phyloP scores from a whole-genome alignment of 441 rosid genomes.

The Adansonia gregorii region DNA sequence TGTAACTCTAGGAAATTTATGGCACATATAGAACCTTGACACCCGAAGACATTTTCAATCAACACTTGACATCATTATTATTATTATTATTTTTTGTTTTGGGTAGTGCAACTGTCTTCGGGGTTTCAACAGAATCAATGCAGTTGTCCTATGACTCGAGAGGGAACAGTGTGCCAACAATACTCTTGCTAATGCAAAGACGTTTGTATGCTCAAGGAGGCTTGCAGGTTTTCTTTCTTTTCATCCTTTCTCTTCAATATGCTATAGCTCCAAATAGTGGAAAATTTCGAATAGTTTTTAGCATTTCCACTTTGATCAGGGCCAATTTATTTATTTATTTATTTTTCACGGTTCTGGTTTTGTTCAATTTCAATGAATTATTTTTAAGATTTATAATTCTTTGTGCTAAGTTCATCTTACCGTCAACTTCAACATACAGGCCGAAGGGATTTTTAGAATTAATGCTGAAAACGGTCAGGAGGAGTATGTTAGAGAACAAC shows the following conservation, averaged over 20 bases:
- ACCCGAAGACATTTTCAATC: neutral
- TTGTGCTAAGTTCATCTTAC: conserved; percentile 12
- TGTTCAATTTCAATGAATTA: neutral
- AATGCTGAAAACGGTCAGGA: conserved; percentile 81
- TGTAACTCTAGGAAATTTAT: neutral
- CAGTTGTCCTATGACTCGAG: conserved; percentile 82
- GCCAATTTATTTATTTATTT: neutral
- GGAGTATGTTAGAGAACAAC: conserved; percentile 72
- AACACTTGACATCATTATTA: neutral
- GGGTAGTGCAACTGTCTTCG: conserved; percentile 77
- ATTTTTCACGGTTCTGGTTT: neutral
- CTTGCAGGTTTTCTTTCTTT: conserved; percentile 60
- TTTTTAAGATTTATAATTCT: neutral
- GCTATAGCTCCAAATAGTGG: neutral
- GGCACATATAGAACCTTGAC: neutral
- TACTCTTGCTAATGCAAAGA: conserved; percentile 80
- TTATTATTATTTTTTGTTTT: conserved; percentile 21
- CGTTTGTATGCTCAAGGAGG: conserved; percentile 75
- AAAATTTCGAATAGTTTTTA: neutral
- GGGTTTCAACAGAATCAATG: conserved; percentile 93
- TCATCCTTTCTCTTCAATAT: neutral
- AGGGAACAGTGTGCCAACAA: conserved; percentile 79
- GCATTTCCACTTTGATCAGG: neutral
- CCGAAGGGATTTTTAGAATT: conserved; percentile 88
- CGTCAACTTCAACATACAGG: conserved; percentile 44